phyloP scores from a whole-genome alignment of 176 grass and related monocot species.

The Oryza glumipatula region DNA sequence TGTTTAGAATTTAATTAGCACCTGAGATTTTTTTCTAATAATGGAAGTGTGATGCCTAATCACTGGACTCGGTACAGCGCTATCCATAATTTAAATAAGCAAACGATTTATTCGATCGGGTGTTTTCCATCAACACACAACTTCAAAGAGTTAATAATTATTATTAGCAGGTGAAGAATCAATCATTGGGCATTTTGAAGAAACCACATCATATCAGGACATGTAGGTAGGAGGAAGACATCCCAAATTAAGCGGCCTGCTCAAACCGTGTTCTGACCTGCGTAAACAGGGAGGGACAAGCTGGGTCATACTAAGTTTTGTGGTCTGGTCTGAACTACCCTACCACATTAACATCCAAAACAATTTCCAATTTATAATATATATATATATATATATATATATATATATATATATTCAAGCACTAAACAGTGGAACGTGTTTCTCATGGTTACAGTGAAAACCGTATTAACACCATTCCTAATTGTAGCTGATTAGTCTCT shows the following conservation, averaged over 20 bases:
- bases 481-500: too few species aligned
- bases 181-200: conserved; percentile 22
- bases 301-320: neutral
- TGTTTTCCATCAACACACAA: conserved; percentile 20
- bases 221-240: neutral
- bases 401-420: neutral
- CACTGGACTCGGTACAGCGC: conserved; percentile 25
- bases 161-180: conserved; percentile 26
- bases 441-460: neutral
- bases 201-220: conserved; percentile 22
- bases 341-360: neutral
- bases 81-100: conserved; percentile 15
- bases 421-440: neutral
- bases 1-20: neutral
- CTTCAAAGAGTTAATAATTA: conserved; percentile 7
- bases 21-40: neutral
- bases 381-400: too few species aligned
- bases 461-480: neutral
- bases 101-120: conserved; percentile 29
- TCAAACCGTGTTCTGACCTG: neutral
- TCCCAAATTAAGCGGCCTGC: conserved; percentile 3
- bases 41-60: conserved; percentile 3
- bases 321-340: neutral
- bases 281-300: neutral
- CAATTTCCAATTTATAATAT: neutral